Base-by-base conservation (phyloP, 257 asterid species). In the Nemophila menziesii region DNA sequence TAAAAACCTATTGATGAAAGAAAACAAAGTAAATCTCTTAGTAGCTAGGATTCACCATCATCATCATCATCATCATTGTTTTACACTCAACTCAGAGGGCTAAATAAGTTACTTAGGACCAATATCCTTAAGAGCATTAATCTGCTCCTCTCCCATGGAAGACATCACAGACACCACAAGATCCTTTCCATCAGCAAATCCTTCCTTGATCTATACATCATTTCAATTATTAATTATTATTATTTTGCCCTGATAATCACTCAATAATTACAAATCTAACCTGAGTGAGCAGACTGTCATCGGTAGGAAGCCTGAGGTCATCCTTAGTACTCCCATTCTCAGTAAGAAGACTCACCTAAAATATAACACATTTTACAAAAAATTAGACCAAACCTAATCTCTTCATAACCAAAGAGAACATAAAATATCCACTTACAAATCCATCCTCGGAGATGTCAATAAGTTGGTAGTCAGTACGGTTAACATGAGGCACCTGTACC, bases 131-230 rank as follows among this genome's bases (percentile, higher is more conserved):
- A 86, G 74, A 19, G 78, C 92, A 49, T 62, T 46, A 51, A 86
- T 86, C 70, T 86, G 93, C 78, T 86, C 96, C 86, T 86, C 96
- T n/a, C 93, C 93, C 96, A 86, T 86, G 3, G 96, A 70, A 21
- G 86, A 73, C 96, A 81, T 78, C 51, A 86, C 96, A 43, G 93
- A 78, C 54, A 86, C 93, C 39, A 86, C 92, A 42, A 86, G 79
- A 49, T 86, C 93, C 59, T 86, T 81, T 6, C 96, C 93, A 62
- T 86, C 93, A 19, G 68, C 73, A 54, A 86, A 86, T 24, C 96
- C 96, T 17, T 79, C 93, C 74, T 81, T 76, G 57, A 86, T 78
- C 96, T 86, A 75, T 33, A 24, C 20, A 51, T 23, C 16, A 15
- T 3, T 4, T 11, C 49, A 43, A 12, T n/a, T 24, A 24, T 4